Base-by-base conservation (phyloP, 495 filamentous ascomycete species). In the Daldinia vernicosa region DNA sequence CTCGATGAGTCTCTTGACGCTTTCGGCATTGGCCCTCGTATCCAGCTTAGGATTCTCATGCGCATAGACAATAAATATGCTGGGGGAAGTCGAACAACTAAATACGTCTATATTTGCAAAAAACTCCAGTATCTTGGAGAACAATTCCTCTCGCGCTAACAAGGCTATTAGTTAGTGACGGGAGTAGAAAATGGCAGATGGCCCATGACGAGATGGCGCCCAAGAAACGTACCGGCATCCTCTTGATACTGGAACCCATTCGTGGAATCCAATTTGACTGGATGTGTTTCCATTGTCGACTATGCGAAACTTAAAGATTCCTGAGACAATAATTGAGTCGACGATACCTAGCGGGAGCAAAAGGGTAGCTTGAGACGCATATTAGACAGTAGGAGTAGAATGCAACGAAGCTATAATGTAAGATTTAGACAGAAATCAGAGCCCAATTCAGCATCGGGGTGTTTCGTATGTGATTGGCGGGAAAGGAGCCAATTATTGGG, bases 1-100 rank as follows among this genome's bases (percentile, higher is more conserved):
- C 17, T 19, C n/a, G 1, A 55, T 55, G 17, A 55, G 27, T 9
- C 3, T 33, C 8, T 33, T 6, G 32, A 56, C 61, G 19, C 39
- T 37, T 7, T 9, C 8, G 47, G 52, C 33, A 26, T 56, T 43
- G 26, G 50, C 50, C 6, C 8, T 47, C 12, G 15, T 4, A 6
- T 28, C 51, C 17, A 56, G 7, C 1, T 30, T 4, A 1, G 37
- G 3, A 7, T 64, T 64, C 5, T 56, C 61, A 19, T 64, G 61
- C 2, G 61, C 61, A n/a, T 64, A 64, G 24, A 64, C 61, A 27
- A 64, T 24, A 35, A 64, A 56, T 11, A 64, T 22, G n/a, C 24
- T 55, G 6, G 61, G 51, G 9, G 61, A 32, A 19, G 61, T 33
- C 11, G 52, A n/a, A 32, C 22, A 15, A n/a, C 61, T 64, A 37